Conservation (phyloP, 2,329 filamentous ascomycete species). For the Fusarium redolens region DNA sequence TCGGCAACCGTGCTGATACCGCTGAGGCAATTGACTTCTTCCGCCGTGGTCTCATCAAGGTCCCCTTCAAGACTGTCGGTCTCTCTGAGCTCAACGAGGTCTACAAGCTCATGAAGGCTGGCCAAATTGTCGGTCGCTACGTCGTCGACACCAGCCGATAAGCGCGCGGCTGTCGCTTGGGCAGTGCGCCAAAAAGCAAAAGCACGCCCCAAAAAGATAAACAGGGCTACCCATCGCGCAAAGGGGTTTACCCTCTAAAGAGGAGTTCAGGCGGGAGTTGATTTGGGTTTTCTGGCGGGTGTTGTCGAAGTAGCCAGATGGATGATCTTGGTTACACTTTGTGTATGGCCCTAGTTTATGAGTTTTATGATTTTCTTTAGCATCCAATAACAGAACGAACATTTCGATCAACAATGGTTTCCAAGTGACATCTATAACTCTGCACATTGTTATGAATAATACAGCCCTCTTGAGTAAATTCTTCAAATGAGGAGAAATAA, state of each 20-base stretch:
- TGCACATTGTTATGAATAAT: too few relatives aligned
- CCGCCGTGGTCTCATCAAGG: slow-evolving; percentile 83
- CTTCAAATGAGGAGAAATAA: neutral
- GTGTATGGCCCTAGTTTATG: slow-evolving; percentile 41
- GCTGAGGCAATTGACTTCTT: slow-evolving; percentile 94
- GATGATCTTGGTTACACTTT: slow-evolving; percentile 36
- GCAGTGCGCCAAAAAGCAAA: slow-evolving; percentile 15
- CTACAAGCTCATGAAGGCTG: slow-evolving; percentile 79
- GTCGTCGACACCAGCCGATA: slow-evolving; percentile 80
- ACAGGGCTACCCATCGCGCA: slow-evolving; percentile 37
- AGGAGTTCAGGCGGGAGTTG: slow-evolving; percentile 46
- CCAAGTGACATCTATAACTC: neutral
- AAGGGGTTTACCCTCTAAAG: slow-evolving; percentile 39
- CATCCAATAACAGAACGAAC: slow-evolving; percentile 40
- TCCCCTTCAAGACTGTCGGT: slow-evolving; percentile 86
- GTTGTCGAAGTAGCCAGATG: slow-evolving; percentile 41
- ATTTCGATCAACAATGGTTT: slow-evolving; percentile 27
- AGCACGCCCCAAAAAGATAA: slow-evolving; percentile 18
- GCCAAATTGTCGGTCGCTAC: slow-evolving; percentile 81
- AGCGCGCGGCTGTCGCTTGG: slow-evolving; percentile 36
- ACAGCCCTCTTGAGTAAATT: neutral
- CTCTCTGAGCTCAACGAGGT: slow-evolving; percentile 82
- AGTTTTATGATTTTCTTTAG: slow-evolving; percentile 44
- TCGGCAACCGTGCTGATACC: slow-evolving; percentile 90
- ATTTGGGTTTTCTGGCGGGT: slow-evolving; percentile 41